Evolutionary conservation across 106 monocot species (phyloP), one percentile per base, ranked within the genome.

Genomic region (Triglochin maritima): DNA sequence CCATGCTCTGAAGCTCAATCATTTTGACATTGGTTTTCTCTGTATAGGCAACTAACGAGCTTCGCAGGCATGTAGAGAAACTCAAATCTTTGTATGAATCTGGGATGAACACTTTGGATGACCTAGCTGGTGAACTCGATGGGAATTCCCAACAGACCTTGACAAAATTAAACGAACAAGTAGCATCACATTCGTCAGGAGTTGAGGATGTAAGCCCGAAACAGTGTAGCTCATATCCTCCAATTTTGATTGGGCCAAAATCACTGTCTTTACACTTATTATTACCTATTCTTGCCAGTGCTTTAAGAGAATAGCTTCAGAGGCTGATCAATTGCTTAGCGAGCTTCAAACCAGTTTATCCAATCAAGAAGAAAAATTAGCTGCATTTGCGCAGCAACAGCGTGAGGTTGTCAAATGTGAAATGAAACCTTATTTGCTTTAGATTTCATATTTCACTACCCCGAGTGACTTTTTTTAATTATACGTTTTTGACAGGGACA

Each of bases 51-150:
- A 80, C 86, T 59, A 82, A 86, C 75, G 86, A 85, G 78, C 78
- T 91, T 50, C 78, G 73, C 54, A 67, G 48, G 51, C 76, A 70
- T 47, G 77, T 98, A 50, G 82, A 72, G 43, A 91, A 86, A 61
- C 75, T 98, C 46, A 88, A 88, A 78, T 44, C 62, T 65, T 78
- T 84, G 78, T 84, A 82, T 79, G 82, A 80, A 6, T 86, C 86
- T 45, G 91, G 88, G 3, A 82, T 98, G 53, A 74, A 71, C 64
- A 69, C 73, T 57, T 77, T 98, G 62, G 80, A 82, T 76, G 80
- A 74, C 70, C 71, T 98, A 75, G 80, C 86, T 44, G 88, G 80
- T 63, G 88, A 98, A 70, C 78, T 98, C 44, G 86, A 84, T 73
- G 81, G 80, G 56, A 98, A 91, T 75, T 91, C 96, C 47, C 70